These are phyloP conservation scores for Aspergillus indologenus DNA, from an alignment of 495 filamentous ascomycete species.

Conservation along the genomic window DNA sequence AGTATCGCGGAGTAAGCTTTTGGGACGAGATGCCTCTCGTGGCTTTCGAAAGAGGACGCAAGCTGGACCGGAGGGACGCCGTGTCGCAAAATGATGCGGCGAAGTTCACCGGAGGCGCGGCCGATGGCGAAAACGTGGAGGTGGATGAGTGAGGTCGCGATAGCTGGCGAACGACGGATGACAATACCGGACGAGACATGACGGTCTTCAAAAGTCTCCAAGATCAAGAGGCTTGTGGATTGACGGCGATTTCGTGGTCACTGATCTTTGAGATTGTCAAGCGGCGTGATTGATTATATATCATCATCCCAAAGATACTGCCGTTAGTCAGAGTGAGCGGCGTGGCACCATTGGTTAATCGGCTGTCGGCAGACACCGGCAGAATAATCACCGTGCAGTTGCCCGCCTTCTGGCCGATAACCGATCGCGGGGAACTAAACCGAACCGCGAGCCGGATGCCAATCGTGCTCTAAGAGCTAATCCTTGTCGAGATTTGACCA, in stretches of 20 bases:
- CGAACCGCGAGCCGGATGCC: not conserved
- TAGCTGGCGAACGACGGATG: conserved; percentile 24
- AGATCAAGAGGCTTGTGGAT: not conserved
- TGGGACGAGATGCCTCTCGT: not conserved
- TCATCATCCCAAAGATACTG: conserved; percentile 6
- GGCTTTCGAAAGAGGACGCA: not conserved
- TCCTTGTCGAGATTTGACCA: not conserved
- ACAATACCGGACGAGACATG: conserved; percentile 33
- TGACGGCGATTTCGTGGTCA: not conserved
- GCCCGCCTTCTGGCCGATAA: conserved; percentile 1
- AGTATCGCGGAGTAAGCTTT: not conserved
- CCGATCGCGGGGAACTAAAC: conserved; percentile 18
- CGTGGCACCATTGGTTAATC: conserved; percentile 33
- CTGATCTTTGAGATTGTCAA: conserved; percentile 9
- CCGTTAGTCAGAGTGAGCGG: conserved; percentile 33
- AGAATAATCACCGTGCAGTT: conserved; percentile 24
- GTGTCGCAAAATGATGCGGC: conserved; percentile 32
- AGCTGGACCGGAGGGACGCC: conserved; percentile 1
- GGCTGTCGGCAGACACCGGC: conserved; percentile 23
- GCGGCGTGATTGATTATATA: conserved; percentile 21
- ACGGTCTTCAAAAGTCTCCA: not conserved
- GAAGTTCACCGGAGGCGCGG: conserved; percentile 25
- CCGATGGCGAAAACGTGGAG: conserved; percentile 29
- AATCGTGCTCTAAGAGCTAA: not conserved
- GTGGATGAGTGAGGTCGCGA: conserved; percentile 17